A percentile compares a stretch with the other conserved stretches of the same genome.
These are phyloP conservation scores for Diaporthe batatas DNA, from an alignment of 2,329 filamentous ascomycete species.

Conservation along the genomic window DNA sequence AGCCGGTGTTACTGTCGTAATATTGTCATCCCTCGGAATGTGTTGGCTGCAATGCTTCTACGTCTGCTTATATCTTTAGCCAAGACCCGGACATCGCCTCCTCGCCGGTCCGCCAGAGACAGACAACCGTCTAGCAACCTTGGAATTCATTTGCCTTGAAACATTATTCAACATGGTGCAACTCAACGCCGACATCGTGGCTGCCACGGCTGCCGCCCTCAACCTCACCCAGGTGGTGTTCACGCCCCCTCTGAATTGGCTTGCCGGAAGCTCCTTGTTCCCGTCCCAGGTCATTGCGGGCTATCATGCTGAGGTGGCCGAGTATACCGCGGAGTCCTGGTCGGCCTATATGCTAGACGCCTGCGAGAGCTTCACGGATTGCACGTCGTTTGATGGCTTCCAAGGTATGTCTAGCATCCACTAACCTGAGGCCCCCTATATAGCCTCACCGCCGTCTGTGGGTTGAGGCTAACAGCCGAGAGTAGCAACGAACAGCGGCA, in stretches of 20 bases:
- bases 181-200: not conserved
- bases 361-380: constrained; percentile 35
- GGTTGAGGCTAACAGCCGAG: not conserved
- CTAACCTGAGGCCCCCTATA: fast-evolving
- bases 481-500: constrained; percentile 36
- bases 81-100: not conserved
- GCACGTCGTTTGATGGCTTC: constrained; percentile 37
- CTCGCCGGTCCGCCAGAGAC: not conserved
- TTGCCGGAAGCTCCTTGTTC: constrained; percentile 35
- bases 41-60: not conserved
- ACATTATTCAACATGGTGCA: constrained; percentile 21
- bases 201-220: constrained; percentile 13
- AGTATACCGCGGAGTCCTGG: constrained; percentile 36
- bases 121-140: no score
- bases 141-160: not conserved
- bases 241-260: constrained; percentile 39
- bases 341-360: constrained; percentile 31
- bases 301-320: constrained; percentile 30
- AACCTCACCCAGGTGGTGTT: constrained; percentile 38
- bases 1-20: not conserved
- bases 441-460: not conserved
- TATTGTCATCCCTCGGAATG: not conserved
- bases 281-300: constrained; percentile 40
- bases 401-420: constrained; percentile 27
- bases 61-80: not conserved